A percentile compares a stretch with the other conserved stretches of the same genome.
phyloP scores from a whole-genome alignment of 2,329 filamentous ascomycete genomes.

The Tolypocladium ovalisporum region DNA sequence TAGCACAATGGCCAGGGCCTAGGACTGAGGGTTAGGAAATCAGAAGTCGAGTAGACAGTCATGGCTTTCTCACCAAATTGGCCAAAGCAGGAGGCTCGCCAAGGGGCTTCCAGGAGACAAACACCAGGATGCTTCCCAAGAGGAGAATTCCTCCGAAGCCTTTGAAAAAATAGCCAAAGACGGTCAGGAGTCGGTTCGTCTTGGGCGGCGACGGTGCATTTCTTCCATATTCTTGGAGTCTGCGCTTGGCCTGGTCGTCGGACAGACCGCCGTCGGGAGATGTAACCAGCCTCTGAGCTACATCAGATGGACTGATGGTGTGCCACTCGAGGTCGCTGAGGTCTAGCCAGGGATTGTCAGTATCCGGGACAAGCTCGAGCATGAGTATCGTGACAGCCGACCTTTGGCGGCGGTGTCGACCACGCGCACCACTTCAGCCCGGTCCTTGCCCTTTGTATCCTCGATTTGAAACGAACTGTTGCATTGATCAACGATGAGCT shows the following conservation, averaged over 20 bases:
- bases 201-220: constrained; percentile 58
- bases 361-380: neutral
- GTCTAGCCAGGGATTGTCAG: constrained; percentile 25
- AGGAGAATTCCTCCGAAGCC: constrained; percentile 66
- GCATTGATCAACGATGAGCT: neutral
- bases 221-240: constrained; percentile 48
- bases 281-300: constrained; percentile 48
- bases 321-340: constrained; percentile 60
- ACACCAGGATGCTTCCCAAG: constrained; percentile 58
- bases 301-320: constrained; percentile 42
- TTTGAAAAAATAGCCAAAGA: constrained; percentile 63
- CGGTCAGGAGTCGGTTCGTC: constrained; percentile 45
- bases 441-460: constrained; percentile 37
- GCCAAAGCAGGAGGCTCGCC: constrained; percentile 58
- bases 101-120: constrained; percentile 66
- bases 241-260: constrained; percentile 40
- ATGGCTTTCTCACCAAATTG: constrained; percentile 35
- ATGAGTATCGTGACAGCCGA: constrained; percentile 8
- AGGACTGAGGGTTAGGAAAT: neutral
- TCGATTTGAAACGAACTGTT: constrained; percentile 42
- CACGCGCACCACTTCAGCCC: constrained; percentile 24
- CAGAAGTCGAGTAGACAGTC: neutral
- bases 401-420: constrained; percentile 34
- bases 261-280: constrained; percentile 50
- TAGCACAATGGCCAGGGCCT: constrained; percentile 62